These are phyloP conservation scores for Colletotrichum costaricense DNA, from an alignment of 2,329 filamentous ascomycete species.

Conservation along the genomic window DNA sequence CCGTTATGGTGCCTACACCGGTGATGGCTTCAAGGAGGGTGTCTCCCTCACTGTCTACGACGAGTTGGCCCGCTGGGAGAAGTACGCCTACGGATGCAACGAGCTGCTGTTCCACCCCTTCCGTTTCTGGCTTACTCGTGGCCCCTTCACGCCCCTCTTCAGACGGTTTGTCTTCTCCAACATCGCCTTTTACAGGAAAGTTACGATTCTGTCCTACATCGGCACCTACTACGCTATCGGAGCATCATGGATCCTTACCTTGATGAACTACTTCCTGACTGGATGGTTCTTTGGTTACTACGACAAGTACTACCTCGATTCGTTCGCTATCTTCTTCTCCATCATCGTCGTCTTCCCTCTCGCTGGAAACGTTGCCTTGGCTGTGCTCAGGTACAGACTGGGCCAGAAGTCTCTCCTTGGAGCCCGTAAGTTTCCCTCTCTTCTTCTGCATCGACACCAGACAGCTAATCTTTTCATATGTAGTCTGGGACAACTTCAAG, in stretches of 20 bases:
- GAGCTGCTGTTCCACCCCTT: constrained; percentile 78
- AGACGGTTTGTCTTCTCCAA: constrained; percentile 68
- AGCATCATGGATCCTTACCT: constrained; percentile 73
- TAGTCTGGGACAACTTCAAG: constrained; percentile 67
- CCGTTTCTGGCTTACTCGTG: constrained; percentile 68
- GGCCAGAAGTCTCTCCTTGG: constrained; percentile 62
- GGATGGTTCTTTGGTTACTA: constrained; percentile 77
- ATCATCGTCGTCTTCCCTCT: constrained; percentile 74
- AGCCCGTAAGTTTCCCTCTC: constrained; percentile 42
- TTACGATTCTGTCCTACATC: constrained; percentile 78
- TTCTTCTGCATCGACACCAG: constrained; percentile 39
- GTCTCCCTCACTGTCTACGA: constrained; percentile 80
- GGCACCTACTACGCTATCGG: constrained; percentile 76
- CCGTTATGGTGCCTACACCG: constrained; percentile 76
- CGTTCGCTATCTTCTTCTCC: constrained; percentile 72
- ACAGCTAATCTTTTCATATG: neutral
- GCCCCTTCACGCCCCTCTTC: constrained; percentile 76
- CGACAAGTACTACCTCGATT: constrained; percentile 76
- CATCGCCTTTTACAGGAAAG: constrained; percentile 73
- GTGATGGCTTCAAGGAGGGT: constrained; percentile 78
- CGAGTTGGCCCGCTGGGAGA: constrained; percentile 78
- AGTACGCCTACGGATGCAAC: constrained; percentile 78
- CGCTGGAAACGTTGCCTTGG: constrained; percentile 70
- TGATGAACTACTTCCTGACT: constrained; percentile 77
- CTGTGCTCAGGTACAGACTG: constrained; percentile 71